Base-by-base conservation (phyloP, 306 rosid genomes). In the Arachis stenosperma region DNA sequence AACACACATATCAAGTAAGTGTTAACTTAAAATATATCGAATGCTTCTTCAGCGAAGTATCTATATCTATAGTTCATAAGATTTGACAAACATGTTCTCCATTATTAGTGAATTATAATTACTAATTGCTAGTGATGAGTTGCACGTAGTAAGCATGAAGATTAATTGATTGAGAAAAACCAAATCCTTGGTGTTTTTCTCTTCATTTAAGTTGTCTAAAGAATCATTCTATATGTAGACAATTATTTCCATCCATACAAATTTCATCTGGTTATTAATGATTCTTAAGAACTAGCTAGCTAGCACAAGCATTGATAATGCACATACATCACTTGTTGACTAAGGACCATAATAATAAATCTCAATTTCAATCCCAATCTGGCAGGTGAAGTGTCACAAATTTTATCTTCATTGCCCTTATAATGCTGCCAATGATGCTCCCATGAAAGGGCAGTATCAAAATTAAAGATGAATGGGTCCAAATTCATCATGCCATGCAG, bases 391-490 rank as follows among this genome's bases (percentile, higher is more conserved):
- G 68, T 42, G 65, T 74, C 74, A 69, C 55, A 58, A 58, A 60
- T 83, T 70, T 48, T 8, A 0, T 76, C 71, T 64, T 33, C 4
- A 2, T 33, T 68, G 54, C 64, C 47, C 11, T 66, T 61, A 29
- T 39, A 51, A 77, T 70, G 36, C 71, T 70, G 73, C 15, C 53
- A 69, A 36, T 74, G 77, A 78, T 79, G 67, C 15, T 55, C 61
- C 70, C 64, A 62, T 75, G 67, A 81, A 75, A 78, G 78, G 74
- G 3, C 66, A 56, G 44, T 17, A 30, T 77, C 78, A 75, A 62
- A 74, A 78, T 50, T 80, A 71, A 86, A 81, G 51, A 54, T 6
- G 42, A 11, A 66, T 55, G 84, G 79, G 51, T 30, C 82, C 75
- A 71, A 47, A 43, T 40, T 40, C 29, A 61, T 51, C 27, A 22